Conservation (phyloP, 2,329 filamentous ascomycete species). For the Cladophialophora carrionii region DNA sequence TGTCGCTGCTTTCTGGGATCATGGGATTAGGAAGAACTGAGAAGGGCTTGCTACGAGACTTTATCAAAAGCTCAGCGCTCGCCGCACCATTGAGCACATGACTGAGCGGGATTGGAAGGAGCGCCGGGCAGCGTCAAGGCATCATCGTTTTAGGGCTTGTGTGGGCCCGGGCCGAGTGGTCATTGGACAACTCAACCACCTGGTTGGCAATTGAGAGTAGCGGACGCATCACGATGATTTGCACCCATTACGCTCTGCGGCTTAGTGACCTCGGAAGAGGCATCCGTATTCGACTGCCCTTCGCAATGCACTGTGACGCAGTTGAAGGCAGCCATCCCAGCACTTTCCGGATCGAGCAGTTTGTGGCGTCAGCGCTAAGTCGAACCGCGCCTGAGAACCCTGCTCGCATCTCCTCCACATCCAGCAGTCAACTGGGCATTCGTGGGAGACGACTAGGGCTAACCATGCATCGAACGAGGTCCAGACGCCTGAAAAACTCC, state of each 20-base stretch:
- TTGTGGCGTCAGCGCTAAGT: slow-evolving; percentile 18
- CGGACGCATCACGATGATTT: slow-evolving; percentile 7
- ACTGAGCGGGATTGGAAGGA: neutral
- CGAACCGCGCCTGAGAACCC: neutral
- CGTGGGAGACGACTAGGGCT: neutral
- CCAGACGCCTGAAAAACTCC: slow-evolving; percentile 21
- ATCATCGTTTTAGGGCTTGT: neutral
- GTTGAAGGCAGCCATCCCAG: neutral
- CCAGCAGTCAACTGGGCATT: neutral
- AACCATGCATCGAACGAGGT: slow-evolving; percentile 20
- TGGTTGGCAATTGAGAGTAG: slow-evolving; percentile 15
- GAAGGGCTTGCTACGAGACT: neutral
- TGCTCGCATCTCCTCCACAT: neutral
- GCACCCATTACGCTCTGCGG: slow-evolving; percentile 21
- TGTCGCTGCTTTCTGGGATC: slow-evolving; percentile 2
- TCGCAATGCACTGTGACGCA: slow-evolving; percentile 15
- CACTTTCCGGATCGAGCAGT: slow-evolving; percentile 15
- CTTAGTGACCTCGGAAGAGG: slow-evolving; percentile 7
- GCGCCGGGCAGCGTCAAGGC: neutral
- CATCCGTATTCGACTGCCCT: slow-evolving; percentile 8
- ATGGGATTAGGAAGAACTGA: neutral
- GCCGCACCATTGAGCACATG: neutral
- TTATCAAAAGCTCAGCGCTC: neutral
- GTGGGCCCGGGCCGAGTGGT: neutral
- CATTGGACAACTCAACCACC: slow-evolving; percentile 19